Percentiles rank a stretch among this genome's conserved stretches.
Evolutionary conservation across 2,329 filamentous ascomycete genomes (phyloP).

Genomic region (Cladobotryum protrusum): DNA sequence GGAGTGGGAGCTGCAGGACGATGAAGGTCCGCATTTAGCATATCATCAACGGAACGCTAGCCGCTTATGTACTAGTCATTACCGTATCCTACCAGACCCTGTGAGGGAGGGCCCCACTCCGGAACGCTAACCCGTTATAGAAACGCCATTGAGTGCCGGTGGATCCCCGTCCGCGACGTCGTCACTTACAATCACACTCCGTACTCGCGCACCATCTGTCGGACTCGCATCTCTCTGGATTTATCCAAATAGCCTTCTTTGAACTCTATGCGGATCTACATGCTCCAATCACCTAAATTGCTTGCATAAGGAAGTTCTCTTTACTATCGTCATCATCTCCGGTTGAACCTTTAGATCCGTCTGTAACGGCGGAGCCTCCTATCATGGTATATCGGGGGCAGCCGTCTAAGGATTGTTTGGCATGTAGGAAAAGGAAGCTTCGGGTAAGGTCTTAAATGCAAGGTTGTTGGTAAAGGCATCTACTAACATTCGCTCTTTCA

Average conservation of each 20-base stretch:
- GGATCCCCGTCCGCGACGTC: no score
- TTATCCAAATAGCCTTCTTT: no score
- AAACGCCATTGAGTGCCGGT: no score
- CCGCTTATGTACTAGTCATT: not conserved
- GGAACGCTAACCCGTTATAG: conserved; percentile 7
- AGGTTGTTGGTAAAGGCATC: not conserved
- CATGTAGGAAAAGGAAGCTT: conserved; percentile 20
- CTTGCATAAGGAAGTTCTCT: no score
- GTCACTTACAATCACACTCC: no score
- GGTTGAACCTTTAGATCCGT: not conserved
- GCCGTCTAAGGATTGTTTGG: conserved; percentile 19
- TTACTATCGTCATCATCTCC: not conserved
- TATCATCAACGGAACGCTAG: not conserved
- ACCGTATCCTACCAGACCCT: not conserved
- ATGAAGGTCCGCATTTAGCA: not conserved
- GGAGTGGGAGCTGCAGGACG: no score
- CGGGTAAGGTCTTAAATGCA: conserved; percentile 9
- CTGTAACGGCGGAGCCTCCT: not conserved
- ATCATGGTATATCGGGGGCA: conserved; percentile 19
- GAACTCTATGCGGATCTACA: no score
- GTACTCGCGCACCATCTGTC: no score
- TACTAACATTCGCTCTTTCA: not conserved
- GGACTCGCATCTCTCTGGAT: no score
- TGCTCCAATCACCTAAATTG: no score
- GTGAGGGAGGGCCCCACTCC: not conserved